A percentile compares a stretch with the other conserved stretches of the same genome.
Evolutionary conservation across 2,329 filamentous ascomycete genomes (phyloP).

Genomic region (Lasiodiplodia sp.): DNA sequence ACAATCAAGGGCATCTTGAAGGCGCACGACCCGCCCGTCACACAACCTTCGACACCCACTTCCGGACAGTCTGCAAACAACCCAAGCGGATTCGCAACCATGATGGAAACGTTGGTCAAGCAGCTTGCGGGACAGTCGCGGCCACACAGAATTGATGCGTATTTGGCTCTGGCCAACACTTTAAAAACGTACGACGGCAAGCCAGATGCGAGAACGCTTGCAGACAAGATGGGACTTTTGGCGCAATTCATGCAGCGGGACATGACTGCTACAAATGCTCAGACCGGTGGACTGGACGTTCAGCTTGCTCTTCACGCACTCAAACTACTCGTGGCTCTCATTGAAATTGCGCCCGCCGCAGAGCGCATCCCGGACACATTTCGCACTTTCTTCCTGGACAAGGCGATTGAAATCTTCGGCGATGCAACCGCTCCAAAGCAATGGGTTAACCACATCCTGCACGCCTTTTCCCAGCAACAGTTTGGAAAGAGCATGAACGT

Average conservation of each 20-base stretch:
- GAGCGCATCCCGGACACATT: slow-evolving; percentile 79
- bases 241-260: slow-evolving; percentile 86
- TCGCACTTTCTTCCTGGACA: slow-evolving; percentile 79
- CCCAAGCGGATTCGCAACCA: slow-evolving; percentile 71
- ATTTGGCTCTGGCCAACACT: slow-evolving; percentile 77
- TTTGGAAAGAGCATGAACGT: slow-evolving; percentile 80
- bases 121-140: slow-evolving; percentile 79
- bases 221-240: slow-evolving; percentile 79
- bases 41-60: neutral
- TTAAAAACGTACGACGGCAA: slow-evolving; percentile 83
- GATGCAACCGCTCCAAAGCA: slow-evolving; percentile 76
- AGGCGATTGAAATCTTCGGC: slow-evolving; percentile 76
- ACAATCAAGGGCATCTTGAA: slow-evolving; percentile 85
- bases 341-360: slow-evolving; percentile 76
- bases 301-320: slow-evolving; percentile 80
- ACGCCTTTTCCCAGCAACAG: slow-evolving; percentile 78
- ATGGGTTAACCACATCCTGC: slow-evolving; percentile 76
- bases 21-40: slow-evolving; percentile 55
- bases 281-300: slow-evolving; percentile 65
- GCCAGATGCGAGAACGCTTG: slow-evolving; percentile 56
- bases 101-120: slow-evolving; percentile 84
- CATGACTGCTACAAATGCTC: slow-evolving; percentile 62
- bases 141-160: slow-evolving; percentile 81
- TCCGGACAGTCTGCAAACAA: slow-evolving; percentile 51
- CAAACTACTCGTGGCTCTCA: slow-evolving; percentile 77